Evolutionary conservation across 257 asterid genomes (phyloP).

Genomic region (Fraxinus cuspidata): DNA sequence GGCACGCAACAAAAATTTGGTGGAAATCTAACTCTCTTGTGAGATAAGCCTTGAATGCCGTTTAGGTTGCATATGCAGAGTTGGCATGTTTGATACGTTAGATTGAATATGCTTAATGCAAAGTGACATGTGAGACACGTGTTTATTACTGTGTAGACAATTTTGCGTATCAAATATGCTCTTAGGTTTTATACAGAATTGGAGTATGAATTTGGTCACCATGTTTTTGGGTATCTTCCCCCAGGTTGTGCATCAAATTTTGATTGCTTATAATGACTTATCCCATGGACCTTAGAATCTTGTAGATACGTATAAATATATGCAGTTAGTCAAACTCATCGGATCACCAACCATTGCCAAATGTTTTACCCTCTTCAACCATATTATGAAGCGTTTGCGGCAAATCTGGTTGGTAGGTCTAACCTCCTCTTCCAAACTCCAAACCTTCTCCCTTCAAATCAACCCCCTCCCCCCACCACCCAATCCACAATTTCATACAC

Average conservation of each 20-base stretch:
- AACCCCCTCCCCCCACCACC: background rate
- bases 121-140: background rate
- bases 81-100: background rate
- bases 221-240: too few species aligned
- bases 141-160: background rate
- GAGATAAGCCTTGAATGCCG: background rate
- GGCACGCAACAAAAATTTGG: background rate
- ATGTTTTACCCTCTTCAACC: conserved; percentile 32
- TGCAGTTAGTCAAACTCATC: conserved; percentile 28
- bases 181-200: background rate
- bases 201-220: too few species aligned
- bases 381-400: conserved; percentile 18
- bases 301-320: background rate
- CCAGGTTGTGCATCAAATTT: background rate
- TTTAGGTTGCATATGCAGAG: background rate
- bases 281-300: background rate
- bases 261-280: background rate
- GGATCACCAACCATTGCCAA: conserved; percentile 52
- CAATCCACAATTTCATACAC: conserved; percentile 15
- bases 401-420: conserved; percentile 48
- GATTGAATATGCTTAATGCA: background rate
- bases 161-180: background rate
- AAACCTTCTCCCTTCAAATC: conserved; percentile 30
- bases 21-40: background rate
- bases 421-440: conserved; percentile 44